phyloP scores from a whole-genome alignment of 805 yeast species.

The Wickerhamomyces canadensis region DNA sequence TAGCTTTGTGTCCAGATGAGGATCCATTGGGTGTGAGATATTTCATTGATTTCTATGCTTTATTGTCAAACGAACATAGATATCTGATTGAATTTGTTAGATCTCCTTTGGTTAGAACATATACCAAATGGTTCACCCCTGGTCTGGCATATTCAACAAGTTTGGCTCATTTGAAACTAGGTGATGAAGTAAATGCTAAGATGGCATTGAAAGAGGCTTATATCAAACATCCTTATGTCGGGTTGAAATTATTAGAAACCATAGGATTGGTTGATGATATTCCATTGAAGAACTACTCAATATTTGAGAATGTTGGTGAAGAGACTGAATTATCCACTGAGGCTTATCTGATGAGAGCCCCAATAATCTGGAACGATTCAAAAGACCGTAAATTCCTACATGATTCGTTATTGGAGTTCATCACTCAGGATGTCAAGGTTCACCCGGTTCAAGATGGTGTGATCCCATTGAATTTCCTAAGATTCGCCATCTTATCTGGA shows the following conservation, averaged over 20 bases:
- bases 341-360: conserved; percentile 54
- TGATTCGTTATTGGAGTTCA: conserved; percentile 30
- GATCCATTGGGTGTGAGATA: conserved; percentile 84
- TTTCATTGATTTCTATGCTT: conserved; percentile 74
- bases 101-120: conserved; percentile 52
- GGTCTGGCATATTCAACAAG: conserved; percentile 64
- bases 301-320: conserved; percentile 21
- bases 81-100: conserved; percentile 53
- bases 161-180: conserved; percentile 49
- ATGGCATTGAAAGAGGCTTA: conserved; percentile 45
- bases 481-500: conserved; percentile 67
- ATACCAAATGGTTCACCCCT: conserved; percentile 66
- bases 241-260: conserved; percentile 41
- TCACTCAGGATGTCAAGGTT: conserved; percentile 11
- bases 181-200: conserved; percentile 39
- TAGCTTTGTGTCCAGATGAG: conserved; percentile 66
- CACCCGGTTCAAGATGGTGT: conserved; percentile 16
- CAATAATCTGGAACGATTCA: conserved; percentile 47
- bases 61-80: conserved; percentile 57
- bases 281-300: conserved; percentile 24
- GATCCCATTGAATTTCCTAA: conserved; percentile 55
- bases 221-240: conserved; percentile 51
- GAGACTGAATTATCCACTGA: conserved; percentile 39
- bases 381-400: conserved; percentile 42
- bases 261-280: conserved; percentile 32